These are phyloP conservation scores for Garcia nutans DNA, from an alignment of 345 rosid genomes.

Conservation along the genomic window DNA sequence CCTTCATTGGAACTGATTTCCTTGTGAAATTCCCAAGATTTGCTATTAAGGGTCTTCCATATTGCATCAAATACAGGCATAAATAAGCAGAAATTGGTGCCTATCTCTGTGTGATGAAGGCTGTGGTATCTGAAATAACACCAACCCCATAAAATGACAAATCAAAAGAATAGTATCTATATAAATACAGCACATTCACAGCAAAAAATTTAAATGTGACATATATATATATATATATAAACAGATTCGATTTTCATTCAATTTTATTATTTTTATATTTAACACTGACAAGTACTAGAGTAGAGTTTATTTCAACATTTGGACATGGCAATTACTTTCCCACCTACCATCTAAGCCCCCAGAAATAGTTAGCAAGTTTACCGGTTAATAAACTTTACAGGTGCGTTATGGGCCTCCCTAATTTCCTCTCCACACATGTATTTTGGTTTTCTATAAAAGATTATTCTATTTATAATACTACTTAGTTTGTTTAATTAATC, in stretches of 20 bases:
- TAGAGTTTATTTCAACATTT: neutral
- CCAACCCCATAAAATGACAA: neutral
- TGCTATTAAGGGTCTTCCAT: conserved; percentile 63
- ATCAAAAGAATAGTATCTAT: neutral
- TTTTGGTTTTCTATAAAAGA: too few relatives aligned
- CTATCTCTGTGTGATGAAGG: conserved; percentile 75
- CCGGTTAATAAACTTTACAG: neutral
- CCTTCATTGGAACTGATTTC: conserved; percentile 49
- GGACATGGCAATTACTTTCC: neutral
- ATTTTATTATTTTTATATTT: neutral
- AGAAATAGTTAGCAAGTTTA: neutral
- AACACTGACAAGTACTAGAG: neutral
- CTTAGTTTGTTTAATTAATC: too few relatives aligned
- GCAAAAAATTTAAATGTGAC: neutral
- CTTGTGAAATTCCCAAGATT: conserved; percentile 75
- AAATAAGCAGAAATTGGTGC: conserved; percentile 87
- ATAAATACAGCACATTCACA: neutral
- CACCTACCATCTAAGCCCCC: neutral
- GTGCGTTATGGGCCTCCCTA: too few relatives aligned
- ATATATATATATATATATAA: too few relatives aligned
- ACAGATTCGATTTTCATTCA: neutral
- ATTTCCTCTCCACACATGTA: too few relatives aligned
- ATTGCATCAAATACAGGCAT: conserved; percentile 89
- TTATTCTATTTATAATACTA: too few relatives aligned
- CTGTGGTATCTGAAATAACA: conserved; percentile 65